Conservation (phyloP, 192 early-diverging fungal species). For the Rhizophagus clarus region DNA sequence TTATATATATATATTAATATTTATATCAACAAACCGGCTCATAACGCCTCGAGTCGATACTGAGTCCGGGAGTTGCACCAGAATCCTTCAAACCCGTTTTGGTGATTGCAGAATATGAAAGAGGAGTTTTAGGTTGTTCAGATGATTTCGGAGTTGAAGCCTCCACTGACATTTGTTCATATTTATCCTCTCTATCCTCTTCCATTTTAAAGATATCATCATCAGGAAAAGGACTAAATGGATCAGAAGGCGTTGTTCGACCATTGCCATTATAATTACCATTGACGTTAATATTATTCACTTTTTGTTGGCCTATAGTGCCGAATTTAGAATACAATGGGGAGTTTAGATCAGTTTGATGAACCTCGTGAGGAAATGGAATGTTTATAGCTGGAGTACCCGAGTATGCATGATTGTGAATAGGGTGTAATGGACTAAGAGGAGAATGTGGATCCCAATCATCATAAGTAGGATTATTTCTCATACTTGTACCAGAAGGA, state of each 20-base stretch:
- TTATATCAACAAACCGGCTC: constrained; percentile 36
- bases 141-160: background rate
- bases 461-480: constrained; percentile 1
- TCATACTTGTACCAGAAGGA: background rate
- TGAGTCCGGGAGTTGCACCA: constrained; percentile 30
- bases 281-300: background rate
- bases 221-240: constrained; percentile 29
- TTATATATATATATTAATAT: constrained; percentile 1
- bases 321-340: background rate
- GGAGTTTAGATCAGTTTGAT: background rate
- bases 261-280: background rate
- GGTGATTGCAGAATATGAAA: constrained; percentile 33
- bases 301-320: background rate
- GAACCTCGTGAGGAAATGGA: constrained; percentile 18
- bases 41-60: constrained; percentile 32
- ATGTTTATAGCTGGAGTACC: constrained; percentile 29
- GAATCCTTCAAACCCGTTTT: constrained; percentile 34
- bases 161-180: background rate
- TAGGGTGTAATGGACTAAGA: constrained; percentile 8
- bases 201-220: constrained; percentile 24
- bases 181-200: constrained; percentile 28
- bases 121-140: constrained; percentile 21
- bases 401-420: background rate
- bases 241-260: background rate
- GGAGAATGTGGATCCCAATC: constrained; percentile 6